These are phyloP conservation scores for Venturia effusa DNA, from an alignment of 2,329 filamentous ascomycete species.

Conservation along the genomic window DNA sequence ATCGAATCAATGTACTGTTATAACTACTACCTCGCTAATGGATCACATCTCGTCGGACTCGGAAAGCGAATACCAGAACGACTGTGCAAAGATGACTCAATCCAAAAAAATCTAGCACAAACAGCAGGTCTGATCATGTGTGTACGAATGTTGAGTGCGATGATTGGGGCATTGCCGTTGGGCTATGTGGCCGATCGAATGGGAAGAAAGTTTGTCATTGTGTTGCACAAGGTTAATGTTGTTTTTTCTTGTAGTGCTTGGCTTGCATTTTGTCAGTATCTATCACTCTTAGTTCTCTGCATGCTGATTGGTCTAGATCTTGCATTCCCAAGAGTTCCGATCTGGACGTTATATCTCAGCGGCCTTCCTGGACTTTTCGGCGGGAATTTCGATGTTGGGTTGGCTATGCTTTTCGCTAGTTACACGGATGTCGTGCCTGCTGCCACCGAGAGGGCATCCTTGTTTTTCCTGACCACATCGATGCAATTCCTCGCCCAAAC, in stretches of 20 bases:
- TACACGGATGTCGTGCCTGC: conserved; percentile 12
- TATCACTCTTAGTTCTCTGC: too few species aligned
- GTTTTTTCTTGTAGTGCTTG: conserved; percentile 6
- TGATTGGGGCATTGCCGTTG: conserved; percentile 10
- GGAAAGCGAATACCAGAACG: conserved; percentile 12
- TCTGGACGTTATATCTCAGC: conserved; percentile 12
- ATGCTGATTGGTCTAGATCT: conserved; percentile 4
- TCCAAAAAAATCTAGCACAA: conserved; percentile 10
- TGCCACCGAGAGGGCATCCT: conserved; percentile 8
- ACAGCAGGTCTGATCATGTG: conserved; percentile 12
- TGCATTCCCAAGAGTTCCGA: conserved; percentile 11
- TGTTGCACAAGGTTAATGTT: conserved; percentile 12
- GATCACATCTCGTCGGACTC: conserved; percentile 2
- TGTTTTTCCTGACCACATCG: conserved; percentile 11
- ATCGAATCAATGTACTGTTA: conserved; percentile 13
- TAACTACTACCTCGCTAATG: conserved; percentile 4
- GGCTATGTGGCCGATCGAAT: conserved; percentile 11
- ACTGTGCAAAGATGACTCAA: conserved; percentile 9
- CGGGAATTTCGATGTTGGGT: conserved; percentile 11
- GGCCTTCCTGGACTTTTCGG: conserved; percentile 10
- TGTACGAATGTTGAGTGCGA: conserved; percentile 10
- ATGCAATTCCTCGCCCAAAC: conserved; percentile 12
- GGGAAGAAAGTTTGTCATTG: conserved; percentile 9
- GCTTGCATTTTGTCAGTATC: conserved; percentile 10
- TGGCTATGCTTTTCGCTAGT: conserved; percentile 12